Base-by-base conservation (phyloP, 2,329 filamentous ascomycete genomes). In the Pseudodiploospora longispora region DNA sequence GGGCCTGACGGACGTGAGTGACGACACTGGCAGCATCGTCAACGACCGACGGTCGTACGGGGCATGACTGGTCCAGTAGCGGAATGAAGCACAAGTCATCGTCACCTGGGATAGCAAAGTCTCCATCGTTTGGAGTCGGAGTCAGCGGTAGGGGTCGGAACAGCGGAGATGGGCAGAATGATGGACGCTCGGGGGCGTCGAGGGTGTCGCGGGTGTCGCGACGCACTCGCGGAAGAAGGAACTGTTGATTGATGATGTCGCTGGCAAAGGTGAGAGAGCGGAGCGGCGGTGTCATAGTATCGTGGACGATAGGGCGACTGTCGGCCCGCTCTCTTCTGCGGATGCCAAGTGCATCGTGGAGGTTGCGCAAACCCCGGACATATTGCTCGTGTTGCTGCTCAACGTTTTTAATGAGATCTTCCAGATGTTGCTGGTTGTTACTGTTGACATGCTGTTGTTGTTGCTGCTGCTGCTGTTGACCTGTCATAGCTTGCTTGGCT, bases 311-410 rank as follows among this genome's bases (percentile, higher is more conserved):
- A 41, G 44, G 42, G 48, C 50, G 46, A 30, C 48, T 52, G 43
- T 59, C 57, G 7, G 47, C 41, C 6, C 47, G 44, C 34, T 59
- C 51, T 33, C 49, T 49, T 8, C 47, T 50, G 30, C 50, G 52
- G 30, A 47, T 36, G 34, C 44, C 38, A 42, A 59, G 42, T 31
- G 43, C 51, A 34, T 65, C 58, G 32, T 61, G 59, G 10, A 65
- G 52, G 38, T 37, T 50, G 38, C 55, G 51, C 5, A 64, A 50
- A 27, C 53, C 53, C 42, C 54, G 57, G 31, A 64, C 48, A 39
- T 63, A 61, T 35, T 62, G 57, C n/a, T 64, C 61, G 41, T 64
- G 63, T 37, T 58, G 54, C 27, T 55, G 47, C 38, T 67, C 61
- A 36, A 62, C 56, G 29, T 55, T 57, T 34, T 48, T 53, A 47